Percentiles rank a stretch among this genome's conserved stretches.
Evolutionary conservation across 306 rosid genomes (phyloP).

Genomic region (Quercus robur): DNA sequence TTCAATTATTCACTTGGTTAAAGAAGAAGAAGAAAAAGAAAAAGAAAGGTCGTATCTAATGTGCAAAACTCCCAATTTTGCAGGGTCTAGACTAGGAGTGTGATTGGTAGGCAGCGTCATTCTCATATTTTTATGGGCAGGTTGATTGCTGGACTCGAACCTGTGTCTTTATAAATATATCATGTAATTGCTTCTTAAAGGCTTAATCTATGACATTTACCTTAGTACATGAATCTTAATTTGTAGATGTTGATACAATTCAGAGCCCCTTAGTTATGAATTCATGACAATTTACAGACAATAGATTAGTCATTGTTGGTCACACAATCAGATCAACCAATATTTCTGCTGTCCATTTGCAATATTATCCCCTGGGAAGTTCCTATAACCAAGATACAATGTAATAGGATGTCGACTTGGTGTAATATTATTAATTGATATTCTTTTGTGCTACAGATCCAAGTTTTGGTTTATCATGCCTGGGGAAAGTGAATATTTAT

Average conservation of each 20-base stretch:
- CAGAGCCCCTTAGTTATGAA: not conserved
- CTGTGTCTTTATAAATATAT: not conserved
- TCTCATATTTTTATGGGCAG: too few species aligned
- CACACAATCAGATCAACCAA: not conserved
- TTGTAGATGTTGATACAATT: not conserved
- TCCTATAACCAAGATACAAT: not conserved
- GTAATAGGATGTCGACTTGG: not conserved
- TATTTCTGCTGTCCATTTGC: not conserved
- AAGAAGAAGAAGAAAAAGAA: too few species aligned
- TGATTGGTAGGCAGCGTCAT: too few species aligned
- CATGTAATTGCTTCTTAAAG: not conserved
- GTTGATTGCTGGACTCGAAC: too few species aligned
- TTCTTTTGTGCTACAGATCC: slow-evolving; percentile 52
- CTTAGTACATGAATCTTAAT: not conserved
- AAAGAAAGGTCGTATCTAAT: too few species aligned
- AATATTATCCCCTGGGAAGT: not conserved
- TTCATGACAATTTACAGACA: not conserved
- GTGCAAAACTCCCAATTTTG: too few species aligned
- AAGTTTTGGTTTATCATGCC: slow-evolving; percentile 64
- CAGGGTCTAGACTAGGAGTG: too few species aligned
- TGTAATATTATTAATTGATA: not conserved
- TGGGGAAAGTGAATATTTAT: slow-evolving; percentile 65
- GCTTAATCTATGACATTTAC: not conserved
- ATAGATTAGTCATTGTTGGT: not conserved
- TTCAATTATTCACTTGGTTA: not conserved